These are phyloP conservation scores for Cutaneotrichosporon cavernicola DNA, from an alignment of 1,284 basidiomycete genomes.

Conservation along the genomic window DNA sequence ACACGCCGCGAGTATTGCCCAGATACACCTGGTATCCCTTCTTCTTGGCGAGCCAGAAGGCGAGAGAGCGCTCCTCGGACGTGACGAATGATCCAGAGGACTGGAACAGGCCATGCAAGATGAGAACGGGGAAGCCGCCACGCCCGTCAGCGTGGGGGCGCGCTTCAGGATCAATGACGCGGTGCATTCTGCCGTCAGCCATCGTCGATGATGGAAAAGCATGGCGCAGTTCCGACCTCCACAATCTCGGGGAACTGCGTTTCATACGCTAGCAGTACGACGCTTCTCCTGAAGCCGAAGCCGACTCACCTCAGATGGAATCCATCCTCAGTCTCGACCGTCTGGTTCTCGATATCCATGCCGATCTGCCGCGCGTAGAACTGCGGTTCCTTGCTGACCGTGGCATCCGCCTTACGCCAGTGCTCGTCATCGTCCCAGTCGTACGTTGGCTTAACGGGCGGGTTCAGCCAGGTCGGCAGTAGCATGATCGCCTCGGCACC, in stretches of 20 bases:
- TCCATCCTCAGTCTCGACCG: constrained; percentile 62
- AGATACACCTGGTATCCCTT: constrained; percentile 63
- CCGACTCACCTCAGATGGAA: constrained; percentile 55
- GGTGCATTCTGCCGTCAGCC: constrained; percentile 54
- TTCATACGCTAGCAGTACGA: background rate
- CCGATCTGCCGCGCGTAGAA: constrained; percentile 61
- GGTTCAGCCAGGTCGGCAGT: constrained; percentile 43
- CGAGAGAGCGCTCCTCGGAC: constrained; percentile 61
- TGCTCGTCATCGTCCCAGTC: constrained; percentile 59
- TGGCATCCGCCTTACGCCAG: constrained; percentile 56
- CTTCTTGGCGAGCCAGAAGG: constrained; percentile 63
- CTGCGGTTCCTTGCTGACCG: constrained; percentile 58
- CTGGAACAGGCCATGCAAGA: constrained; percentile 65
- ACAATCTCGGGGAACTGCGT: background rate
- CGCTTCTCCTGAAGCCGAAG: background rate
- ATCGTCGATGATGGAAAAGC: background rate
- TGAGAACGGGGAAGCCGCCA: constrained; percentile 61
- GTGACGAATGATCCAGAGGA: constrained; percentile 64
- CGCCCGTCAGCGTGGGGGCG: constrained; percentile 54
- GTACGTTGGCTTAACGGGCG: constrained; percentile 33
- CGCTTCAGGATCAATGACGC: constrained; percentile 57
- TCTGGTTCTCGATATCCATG: constrained; percentile 61
- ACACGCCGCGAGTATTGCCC: constrained; percentile 62
- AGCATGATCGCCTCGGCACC: constrained; percentile 38
- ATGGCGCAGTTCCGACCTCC: background rate